These are phyloP conservation scores for Penicillium sp. DNA, from an alignment of 2,329 filamentous ascomycete species.

Conservation along the genomic window DNA sequence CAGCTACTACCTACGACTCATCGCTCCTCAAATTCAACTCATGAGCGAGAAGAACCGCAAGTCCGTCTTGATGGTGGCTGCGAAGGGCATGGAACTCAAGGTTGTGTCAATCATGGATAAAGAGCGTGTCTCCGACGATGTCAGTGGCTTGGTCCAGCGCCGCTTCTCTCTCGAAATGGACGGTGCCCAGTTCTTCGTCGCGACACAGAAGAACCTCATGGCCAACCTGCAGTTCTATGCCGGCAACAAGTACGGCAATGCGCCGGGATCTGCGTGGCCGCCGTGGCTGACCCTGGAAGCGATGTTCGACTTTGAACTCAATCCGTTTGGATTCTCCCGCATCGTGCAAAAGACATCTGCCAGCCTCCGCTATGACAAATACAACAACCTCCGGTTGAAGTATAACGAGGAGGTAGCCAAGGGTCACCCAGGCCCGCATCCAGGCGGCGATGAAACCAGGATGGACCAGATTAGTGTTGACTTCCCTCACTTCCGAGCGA, in stretches of 20 bases:
- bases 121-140: conserved; percentile 83
- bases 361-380: conserved; percentile 93
- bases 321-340: conserved; percentile 96
- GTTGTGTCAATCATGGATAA: conserved; percentile 98
- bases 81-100: conserved; percentile 97
- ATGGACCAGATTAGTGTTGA: conserved; percentile 97
- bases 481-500: conserved; percentile 89
- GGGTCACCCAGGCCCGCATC: conserved; percentile 52
- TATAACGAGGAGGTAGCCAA: conserved; percentile 91
- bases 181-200: conserved; percentile 97
- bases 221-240: conserved; percentile 90
- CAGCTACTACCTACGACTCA: conserved; percentile 90
- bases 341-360: conserved; percentile 97
- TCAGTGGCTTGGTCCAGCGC: conserved; percentile 92
- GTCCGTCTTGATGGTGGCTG: conserved; percentile 92
- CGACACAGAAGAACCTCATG: conserved; percentile 87
- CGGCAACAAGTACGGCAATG: conserved; percentile 86
- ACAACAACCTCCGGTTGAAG: conserved; percentile 94
- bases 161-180: conserved; percentile 96
- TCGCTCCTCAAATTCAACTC: conserved; percentile 95
- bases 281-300: conserved; percentile 98
- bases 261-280: conserved; percentile 85
- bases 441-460: conserved; percentile 65
- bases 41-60: conserved; percentile 98
- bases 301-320: conserved; percentile 93